Conservation (phyloP, 2,329 filamentous ascomycete genomes). For the Fusarium caatingaense region DNA sequence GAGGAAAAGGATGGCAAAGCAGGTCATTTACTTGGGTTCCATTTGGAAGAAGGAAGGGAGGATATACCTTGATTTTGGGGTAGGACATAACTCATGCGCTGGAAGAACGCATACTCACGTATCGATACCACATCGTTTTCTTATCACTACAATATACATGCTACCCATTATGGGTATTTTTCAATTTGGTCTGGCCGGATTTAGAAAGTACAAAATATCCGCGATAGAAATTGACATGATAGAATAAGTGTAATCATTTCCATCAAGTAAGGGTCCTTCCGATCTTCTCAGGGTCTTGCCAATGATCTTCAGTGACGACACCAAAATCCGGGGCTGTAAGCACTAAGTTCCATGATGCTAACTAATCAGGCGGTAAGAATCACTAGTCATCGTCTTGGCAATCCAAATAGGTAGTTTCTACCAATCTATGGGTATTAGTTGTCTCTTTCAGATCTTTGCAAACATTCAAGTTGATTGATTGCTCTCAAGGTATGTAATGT, state of each 20-base stretch:
- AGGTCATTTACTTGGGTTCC: slow-evolving; percentile 24
- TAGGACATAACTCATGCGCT: slow-evolving; percentile 36
- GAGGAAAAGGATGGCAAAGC: slow-evolving; percentile 26
- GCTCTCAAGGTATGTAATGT: neutral
- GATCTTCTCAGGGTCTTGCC: neutral
- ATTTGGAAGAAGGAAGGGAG: slow-evolving; percentile 10
- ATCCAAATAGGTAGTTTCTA: neutral
- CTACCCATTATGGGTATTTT: slow-evolving; percentile 11
- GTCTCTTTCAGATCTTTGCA: neutral
- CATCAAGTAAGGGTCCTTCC: neutral
- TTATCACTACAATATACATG: slow-evolving; percentile 29
- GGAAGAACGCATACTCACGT: slow-evolving; percentile 38
- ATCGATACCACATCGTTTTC: slow-evolving; percentile 46
- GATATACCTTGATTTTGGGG: slow-evolving; percentile 38
- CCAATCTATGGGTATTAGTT: neutral
- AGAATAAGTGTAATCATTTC: neutral
- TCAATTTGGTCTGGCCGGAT: neutral
- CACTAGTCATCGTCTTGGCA: neutral
- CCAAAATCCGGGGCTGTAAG: slow-evolving; percentile 6
- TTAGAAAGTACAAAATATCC: no score
- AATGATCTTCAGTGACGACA: neutral
- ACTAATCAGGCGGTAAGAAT: neutral
- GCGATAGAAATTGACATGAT: neutral
- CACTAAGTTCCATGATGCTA: slow-evolving; percentile 6
- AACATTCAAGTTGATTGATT: neutral